These are phyloP conservation scores for Tuber indicum DNA, from an alignment of 495 filamentous ascomycete genomes.

Conservation along the genomic window DNA sequence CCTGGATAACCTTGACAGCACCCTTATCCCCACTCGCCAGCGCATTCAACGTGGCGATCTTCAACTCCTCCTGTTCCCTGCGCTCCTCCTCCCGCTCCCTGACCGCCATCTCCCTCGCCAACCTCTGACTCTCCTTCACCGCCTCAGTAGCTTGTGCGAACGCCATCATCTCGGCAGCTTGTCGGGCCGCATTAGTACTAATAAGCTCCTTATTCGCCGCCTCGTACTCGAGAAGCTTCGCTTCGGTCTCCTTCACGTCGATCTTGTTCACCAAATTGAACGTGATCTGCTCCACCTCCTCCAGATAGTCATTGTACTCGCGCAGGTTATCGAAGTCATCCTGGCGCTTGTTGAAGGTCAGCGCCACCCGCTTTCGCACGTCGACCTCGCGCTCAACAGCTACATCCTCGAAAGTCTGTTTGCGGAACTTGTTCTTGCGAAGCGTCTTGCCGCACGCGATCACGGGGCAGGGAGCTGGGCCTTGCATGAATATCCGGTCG, in stretches of 20 bases:
- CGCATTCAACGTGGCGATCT: constrained; percentile 49
- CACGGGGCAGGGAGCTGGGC: constrained; percentile 84
- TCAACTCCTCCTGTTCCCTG: constrained; percentile 49
- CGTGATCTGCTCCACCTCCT: constrained; percentile 82
- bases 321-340: constrained; percentile 79
- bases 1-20: constrained; percentile 58
- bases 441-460: constrained; percentile 78
- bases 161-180: constrained; percentile 50
- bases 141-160: constrained; percentile 56
- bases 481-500: constrained; percentile 83
- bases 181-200: constrained; percentile 51
- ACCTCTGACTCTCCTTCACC: constrained; percentile 53
- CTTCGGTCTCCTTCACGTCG: constrained; percentile 64
- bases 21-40: constrained; percentile 53
- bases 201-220: constrained; percentile 60
- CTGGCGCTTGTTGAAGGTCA: constrained; percentile 77
- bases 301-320: constrained; percentile 89
- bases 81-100: constrained; percentile 49
- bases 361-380: constrained; percentile 70
- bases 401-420: constrained; percentile 85
- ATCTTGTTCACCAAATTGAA: constrained; percentile 74
- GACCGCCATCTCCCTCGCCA: constrained; percentile 49
- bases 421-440: constrained; percentile 73
- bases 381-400: constrained; percentile 90
- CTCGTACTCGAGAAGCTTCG: constrained; percentile 59